Base-by-base conservation (phyloP, 2,329 filamentous ascomycete species). In the Fusarium xyrophilum region DNA sequence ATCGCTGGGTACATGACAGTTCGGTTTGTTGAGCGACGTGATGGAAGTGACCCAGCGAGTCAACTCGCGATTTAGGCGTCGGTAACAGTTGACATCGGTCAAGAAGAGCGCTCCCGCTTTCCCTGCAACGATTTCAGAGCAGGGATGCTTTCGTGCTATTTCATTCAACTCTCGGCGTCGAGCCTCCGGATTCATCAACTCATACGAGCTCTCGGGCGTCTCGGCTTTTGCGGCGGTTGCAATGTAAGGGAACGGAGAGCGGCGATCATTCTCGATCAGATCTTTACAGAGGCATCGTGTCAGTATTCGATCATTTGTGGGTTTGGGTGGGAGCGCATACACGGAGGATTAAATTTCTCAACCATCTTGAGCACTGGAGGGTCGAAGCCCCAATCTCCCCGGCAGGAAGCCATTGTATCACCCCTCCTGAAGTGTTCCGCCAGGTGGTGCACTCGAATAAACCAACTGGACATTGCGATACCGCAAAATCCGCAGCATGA, bases 211-310 rank as follows among this genome's bases (percentile, higher is more conserved):
- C 8, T 27, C 8, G 12, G 17, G 25, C 8, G 9, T 44, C 42
- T 44, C 25, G 25, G 42, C 25, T 44, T 9, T 14, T 1, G 25
- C 42, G 6, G 42, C 42, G 9, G 42, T 46, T 12, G 42, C 42
- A 19, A 46, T n/a, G 2, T 46, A 46, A 11, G 42, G 42, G 19
- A 15, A 12, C 0, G 42, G 42, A 15, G 42, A 46, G 25, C 42
- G 42, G 2, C 42, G 42, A 8, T 46, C 42, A 12, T 15, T 46
- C 13, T 46, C 42, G 6, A 46, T 46, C 42, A 46, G n/a, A 9
- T 46, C 42, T 44, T 12, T 15, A 11, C 3, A 4, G 0, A 3
- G 14, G 5, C 3, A n/a, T 2, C 9, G 8, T 0, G 42, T 44
- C 19, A 35, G 32, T 33, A 9, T 33, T 17, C 32, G 0, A 17